These are phyloP conservation scores for Nicotiana tomentosiformis DNA, from an alignment of 257 asterid species.

Conservation along the genomic window DNA sequence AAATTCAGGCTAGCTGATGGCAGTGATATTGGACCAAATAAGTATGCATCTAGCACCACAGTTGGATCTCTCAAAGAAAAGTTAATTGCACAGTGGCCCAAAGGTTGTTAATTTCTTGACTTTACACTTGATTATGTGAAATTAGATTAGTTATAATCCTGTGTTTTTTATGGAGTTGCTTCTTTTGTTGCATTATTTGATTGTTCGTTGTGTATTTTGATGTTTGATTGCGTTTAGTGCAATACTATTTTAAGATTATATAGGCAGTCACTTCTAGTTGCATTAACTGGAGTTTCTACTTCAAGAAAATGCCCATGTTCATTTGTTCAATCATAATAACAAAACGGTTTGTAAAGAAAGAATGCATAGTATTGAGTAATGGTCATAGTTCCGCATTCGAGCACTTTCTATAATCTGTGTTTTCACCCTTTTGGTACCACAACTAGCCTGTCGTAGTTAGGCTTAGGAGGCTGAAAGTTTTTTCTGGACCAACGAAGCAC, in stretches of 20 bases:
- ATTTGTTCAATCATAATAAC: neutral
- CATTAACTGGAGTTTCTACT: neutral
- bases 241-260: no score
- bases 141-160: neutral
- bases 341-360: neutral
- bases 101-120: constrained; percentile 43
- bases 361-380: neutral
- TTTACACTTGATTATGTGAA: neutral
- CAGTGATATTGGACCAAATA: constrained; percentile 85
- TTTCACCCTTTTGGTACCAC: neutral
- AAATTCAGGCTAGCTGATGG: constrained; percentile 97
- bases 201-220: neutral
- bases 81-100: constrained; percentile 83
- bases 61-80: constrained; percentile 82
- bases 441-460: neutral
- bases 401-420: neutral
- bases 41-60: constrained; percentile 57
- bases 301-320: neutral
- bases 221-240: neutral
- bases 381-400: no score
- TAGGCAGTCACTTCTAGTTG: no score
- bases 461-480: neutral
- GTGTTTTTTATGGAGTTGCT: neutral
- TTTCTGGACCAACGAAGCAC: neutral
- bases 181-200: neutral